Conservation (phyloP, 1,139 yeast species). For the Debaryomyces psychrophilus region DNA sequence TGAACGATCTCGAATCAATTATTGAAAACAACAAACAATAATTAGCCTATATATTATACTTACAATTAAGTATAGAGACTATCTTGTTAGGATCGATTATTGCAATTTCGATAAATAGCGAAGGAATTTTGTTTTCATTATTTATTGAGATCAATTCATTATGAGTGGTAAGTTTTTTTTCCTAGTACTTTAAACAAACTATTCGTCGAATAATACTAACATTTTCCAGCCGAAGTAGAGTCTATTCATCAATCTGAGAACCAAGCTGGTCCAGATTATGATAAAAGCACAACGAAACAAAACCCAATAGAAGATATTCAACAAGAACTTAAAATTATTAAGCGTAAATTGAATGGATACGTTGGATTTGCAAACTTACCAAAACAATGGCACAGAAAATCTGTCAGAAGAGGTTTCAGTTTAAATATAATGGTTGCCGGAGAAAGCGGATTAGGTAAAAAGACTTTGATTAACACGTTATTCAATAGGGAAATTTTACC, state of each 20-base stretch:
- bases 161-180: conserved; percentile 10
- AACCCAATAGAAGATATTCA: conserved; percentile 15
- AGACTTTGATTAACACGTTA: conserved; percentile 88
- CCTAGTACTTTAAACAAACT: not conserved
- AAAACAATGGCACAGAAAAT: conserved; percentile 97
- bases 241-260: conserved; percentile 10
- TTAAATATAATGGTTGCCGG: conserved; percentile 90
- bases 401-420: conserved; percentile 90
- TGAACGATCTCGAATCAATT: conserved; percentile 1
- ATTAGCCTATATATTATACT: not conserved
- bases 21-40: conserved; percentile 1
- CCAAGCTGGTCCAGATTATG: conserved; percentile 11
- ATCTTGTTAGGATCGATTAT: conserved; percentile 5
- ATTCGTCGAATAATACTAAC: conserved; percentile 8
- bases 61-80: conserved; percentile 1
- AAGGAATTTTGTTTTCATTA: conserved; percentile 1
- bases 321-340: conserved; percentile 60
- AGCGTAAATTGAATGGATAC: conserved; percentile 84
- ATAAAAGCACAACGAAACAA: conserved; percentile 2
- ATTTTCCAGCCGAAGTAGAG: conserved; percentile 13
- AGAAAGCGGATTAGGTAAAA: conserved; percentile 91
- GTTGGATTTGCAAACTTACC: conserved; percentile 99
- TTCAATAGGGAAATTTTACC: conserved; percentile 75
- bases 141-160: conserved; percentile 5
- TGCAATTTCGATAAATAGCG: not conserved